Evolutionary conservation across 1,284 basidiomycete species (phyloP).

Genomic region (Malassezia sympodialis): DNA sequence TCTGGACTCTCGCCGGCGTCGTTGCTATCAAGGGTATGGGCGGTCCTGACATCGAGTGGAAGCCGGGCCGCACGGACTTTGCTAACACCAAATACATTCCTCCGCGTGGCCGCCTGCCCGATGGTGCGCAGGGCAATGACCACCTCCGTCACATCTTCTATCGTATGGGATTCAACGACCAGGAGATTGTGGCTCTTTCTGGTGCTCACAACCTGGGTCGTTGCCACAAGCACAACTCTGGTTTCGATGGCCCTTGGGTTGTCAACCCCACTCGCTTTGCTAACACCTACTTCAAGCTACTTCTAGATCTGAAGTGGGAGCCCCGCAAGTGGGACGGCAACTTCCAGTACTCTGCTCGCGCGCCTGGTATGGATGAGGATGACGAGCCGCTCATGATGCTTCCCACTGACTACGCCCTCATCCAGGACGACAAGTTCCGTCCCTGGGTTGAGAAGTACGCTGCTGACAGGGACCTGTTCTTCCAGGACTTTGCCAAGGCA

Average conservation of each 20-base stretch:
- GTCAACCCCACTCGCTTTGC: constrained; percentile 64
- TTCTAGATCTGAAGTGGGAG: constrained; percentile 69
- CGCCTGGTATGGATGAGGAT: constrained; percentile 44
- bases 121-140: constrained; percentile 51
- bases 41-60: constrained; percentile 49
- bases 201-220: constrained; percentile 92
- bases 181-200: constrained; percentile 68
- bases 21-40: constrained; percentile 59
- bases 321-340: constrained; percentile 53
- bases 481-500: constrained; percentile 52
- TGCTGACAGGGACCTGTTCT: constrained; percentile 54
- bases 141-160: constrained; percentile 53
- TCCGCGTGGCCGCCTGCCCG: constrained; percentile 69
- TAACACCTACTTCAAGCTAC: constrained; percentile 80
- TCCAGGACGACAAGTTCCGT: constrained; percentile 40
- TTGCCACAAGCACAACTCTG: constrained; percentile 61
- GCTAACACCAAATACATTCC: constrained; percentile 56
- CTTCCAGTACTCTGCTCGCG: constrained; percentile 43
- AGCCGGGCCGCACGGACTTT: constrained; percentile 49
- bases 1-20: constrained; percentile 50
- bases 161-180: constrained; percentile 54
- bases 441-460: constrained; percentile 50
- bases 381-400: constrained; percentile 55
- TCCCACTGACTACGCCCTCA: constrained; percentile 48
- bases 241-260: constrained; percentile 45